Evolutionary conservation across 2,329 filamentous ascomycete genomes (phyloP), one percentile per base, ranked within the genome.

Genomic region (Alternaria sp.): DNA sequence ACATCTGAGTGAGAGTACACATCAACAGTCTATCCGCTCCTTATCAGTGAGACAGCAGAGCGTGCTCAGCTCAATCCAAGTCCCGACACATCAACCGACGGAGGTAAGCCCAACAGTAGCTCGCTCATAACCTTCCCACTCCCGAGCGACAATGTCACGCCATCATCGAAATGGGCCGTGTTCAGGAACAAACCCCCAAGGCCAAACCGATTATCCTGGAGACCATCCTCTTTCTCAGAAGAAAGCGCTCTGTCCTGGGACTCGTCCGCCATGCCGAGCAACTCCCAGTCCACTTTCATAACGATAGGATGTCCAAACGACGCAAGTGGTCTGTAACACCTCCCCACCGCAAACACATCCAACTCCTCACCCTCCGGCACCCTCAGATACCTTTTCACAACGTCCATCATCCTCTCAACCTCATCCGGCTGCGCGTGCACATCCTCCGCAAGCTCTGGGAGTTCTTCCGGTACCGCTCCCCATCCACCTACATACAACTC

Each of bases 261-360:
- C n/a, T n/a, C n/a, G n/a, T n/a, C n/a, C n/a, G n/a, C n/a, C n/a
- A n/a, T n/a, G n/a, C n/a, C n/a, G n/a, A n/a, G 15, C 37, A 41
- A 41, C 8, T 18, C n/a, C 37, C 8, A 41, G 4, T 41, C 37
- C 8, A 41, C n/a, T 9, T 18, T 41, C 37, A 5, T 3, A 0
- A 41, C 1, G 0, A 41, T 41, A 0, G 37, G n/a, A 41, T 41
- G 37, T 11, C n/a, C 2, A 1, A 41, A 6, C 37, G 0, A 3
- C n/a, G 37, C 2, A 41, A 41, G 37, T n/a, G 37, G 37, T 5
- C 37, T 41, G 3, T 41, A 41, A 0, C 37, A 41, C n/a, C 37
- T 41, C 2, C 37, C 37, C 4, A 3, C n/a, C 37, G 8, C n/a
- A 41, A 41, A 41, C 0, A 18, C 2, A 1, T 18, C 4, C 37